Conservation (phyloP, 768 basidiomycete genomes). For the Hemileccinum rubropunctum region DNA sequence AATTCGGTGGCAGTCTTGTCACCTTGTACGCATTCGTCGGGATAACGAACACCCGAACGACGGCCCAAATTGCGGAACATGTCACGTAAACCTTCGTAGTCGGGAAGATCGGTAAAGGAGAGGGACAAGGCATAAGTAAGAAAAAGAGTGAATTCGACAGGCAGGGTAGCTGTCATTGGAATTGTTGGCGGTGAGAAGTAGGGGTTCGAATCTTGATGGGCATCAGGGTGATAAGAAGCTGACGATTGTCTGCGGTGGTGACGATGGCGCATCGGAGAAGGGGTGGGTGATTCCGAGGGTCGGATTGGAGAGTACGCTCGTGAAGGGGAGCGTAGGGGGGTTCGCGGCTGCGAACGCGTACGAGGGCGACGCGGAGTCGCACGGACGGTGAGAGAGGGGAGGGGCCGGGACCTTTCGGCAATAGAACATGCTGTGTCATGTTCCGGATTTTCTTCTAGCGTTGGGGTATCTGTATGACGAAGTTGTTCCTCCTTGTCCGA, state of each 20-base stretch:
- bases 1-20: conserved; percentile 34
- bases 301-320: conserved; percentile 6
- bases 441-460: conserved; percentile 9
- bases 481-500: conserved; percentile 3
- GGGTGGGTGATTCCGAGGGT: conserved; percentile 7
- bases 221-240: conserved; percentile 17
- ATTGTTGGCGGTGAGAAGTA: conserved; percentile 24
- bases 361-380: conserved; percentile 13
- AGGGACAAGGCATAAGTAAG: conserved; percentile 77
- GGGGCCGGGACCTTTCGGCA: conserved; percentile 17
- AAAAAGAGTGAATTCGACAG: conserved; percentile 78
- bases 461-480: conserved; percentile 1
- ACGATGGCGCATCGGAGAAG: conserved; percentile 17
- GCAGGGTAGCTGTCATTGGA: conserved; percentile 72
- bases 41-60: conserved; percentile 46
- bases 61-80: conserved; percentile 63
- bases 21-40: conserved; percentile 17
- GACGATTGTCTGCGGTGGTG: conserved; percentile 20
- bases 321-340: conserved; percentile 13
- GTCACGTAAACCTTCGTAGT: conserved; percentile 78
- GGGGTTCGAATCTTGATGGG: conserved; percentile 6
- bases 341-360: conserved; percentile 18
- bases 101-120: conserved; percentile 85
- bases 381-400: conserved; percentile 2
- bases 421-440: conserved; percentile 9